These are phyloP conservation scores for Dryadomyces quercivorus DNA, from an alignment of 2,329 filamentous ascomycete genomes.

Conservation along the genomic window DNA sequence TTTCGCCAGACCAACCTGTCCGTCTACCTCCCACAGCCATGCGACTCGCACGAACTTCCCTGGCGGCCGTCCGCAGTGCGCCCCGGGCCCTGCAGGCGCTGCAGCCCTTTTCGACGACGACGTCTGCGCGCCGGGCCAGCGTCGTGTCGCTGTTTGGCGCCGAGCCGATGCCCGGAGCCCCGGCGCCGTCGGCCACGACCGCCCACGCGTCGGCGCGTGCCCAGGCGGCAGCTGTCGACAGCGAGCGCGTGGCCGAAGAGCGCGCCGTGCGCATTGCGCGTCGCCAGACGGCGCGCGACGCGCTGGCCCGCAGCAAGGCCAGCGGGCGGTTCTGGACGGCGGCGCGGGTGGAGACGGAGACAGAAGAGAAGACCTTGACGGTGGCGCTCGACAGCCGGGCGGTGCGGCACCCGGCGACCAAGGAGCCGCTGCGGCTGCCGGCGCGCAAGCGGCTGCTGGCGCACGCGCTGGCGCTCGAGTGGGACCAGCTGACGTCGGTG, in stretches of 20 bases:
- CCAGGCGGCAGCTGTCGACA: conserved; percentile 25
- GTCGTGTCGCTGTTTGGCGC: background rate
- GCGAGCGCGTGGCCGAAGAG: conserved; percentile 44
- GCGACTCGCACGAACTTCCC: no score
- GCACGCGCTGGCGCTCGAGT: conserved; percentile 78
- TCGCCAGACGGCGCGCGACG: conserved; percentile 31
- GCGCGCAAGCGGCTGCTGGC: conserved; percentile 69
- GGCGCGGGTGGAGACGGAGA: background rate
- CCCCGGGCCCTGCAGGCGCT: no score
- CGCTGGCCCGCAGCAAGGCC: conserved; percentile 38
- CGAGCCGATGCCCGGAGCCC: background rate
- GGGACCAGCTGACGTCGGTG: conserved; percentile 72
- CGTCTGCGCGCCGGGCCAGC: background rate
- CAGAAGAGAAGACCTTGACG: conserved; percentile 18
- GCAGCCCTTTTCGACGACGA: background rate
- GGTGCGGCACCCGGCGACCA: conserved; percentile 64
- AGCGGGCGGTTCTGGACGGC: conserved; percentile 17
- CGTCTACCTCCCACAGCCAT: no score
- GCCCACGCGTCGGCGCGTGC: conserved; percentile 26
- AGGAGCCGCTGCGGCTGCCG: conserved; percentile 61
- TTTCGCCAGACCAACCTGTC: no score
- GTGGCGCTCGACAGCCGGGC: conserved; percentile 34
- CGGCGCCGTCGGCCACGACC: background rate
- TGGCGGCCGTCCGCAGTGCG: no score
- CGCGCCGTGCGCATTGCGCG: conserved; percentile 29